phyloP scores from a whole-genome alignment of 768 basidiomycete genomes.

The Goffeauzyma gilvescens region DNA sequence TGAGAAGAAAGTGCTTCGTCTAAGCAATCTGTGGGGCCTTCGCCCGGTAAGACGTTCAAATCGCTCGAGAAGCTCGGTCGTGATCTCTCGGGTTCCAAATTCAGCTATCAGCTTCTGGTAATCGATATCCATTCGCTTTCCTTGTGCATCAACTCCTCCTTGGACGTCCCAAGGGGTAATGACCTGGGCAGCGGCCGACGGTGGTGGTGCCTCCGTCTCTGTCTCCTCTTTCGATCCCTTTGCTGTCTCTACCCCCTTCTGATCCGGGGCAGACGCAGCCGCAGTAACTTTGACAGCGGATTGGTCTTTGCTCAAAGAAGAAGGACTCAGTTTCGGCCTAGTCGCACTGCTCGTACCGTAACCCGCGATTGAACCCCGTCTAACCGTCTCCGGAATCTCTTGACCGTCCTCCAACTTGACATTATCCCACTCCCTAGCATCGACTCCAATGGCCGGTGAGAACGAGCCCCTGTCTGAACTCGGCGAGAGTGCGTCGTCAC shows the following conservation, averaged over 20 bases:
- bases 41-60: conserved; percentile 82
- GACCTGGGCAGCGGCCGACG: conserved; percentile 41
- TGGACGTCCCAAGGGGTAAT: conserved; percentile 98
- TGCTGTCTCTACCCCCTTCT: neutral
- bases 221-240: too few relatives aligned
- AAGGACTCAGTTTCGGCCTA: too few relatives aligned
- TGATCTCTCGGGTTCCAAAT: conserved; percentile 75
- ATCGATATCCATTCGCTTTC: conserved; percentile 52
- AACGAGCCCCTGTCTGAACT: conserved; percentile 7
- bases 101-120: conserved; percentile 87
- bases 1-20: conserved; percentile 91
- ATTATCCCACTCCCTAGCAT: conserved; percentile 29
- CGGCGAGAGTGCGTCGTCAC: too few relatives aligned
- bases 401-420: conserved; percentile 23
- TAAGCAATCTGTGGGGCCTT: conserved; percentile 66
- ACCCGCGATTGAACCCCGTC: conserved; percentile 25
- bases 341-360: conserved; percentile 23
- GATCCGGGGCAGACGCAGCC: too few relatives aligned
- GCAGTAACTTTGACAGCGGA: too few relatives aligned
- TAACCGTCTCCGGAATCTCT: conserved; percentile 29
- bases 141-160: conserved; percentile 68
- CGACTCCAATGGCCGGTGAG: conserved; percentile 19
- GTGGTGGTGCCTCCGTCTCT: too few relatives aligned
- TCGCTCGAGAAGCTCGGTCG: conserved; percentile 55
- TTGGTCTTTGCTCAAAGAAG: too few relatives aligned